phyloP scores from a whole-genome alignment of 257 asterid genomes.

The Parsonsia alboflavescens region DNA sequence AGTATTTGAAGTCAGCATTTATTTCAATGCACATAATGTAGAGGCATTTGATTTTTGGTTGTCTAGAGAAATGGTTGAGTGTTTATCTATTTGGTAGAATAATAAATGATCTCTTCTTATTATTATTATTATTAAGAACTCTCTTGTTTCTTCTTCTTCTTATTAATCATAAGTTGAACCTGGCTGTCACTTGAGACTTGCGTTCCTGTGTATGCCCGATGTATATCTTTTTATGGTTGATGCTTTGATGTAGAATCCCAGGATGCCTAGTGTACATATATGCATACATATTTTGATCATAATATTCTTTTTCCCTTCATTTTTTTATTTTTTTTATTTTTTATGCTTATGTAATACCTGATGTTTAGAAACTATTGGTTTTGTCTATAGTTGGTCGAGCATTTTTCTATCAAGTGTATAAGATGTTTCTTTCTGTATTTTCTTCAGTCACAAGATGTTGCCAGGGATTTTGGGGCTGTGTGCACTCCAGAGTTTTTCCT shows the following conservation, averaged over 20 bases:
- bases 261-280: no score
- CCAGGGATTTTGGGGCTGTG: constrained; percentile 87
- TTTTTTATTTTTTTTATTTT: neutral
- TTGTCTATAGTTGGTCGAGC: neutral
- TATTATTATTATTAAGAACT: neutral
- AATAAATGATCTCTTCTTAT: neutral
- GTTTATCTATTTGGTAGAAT: neutral
- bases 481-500: constrained; percentile 95
- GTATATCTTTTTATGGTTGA: no score
- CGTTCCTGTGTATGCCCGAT: no score
- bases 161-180: no score
- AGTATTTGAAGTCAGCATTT: neutral
- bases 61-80: neutral
- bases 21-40: neutral
- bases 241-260: no score
- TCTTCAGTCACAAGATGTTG: constrained; percentile 75
- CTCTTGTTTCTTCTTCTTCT: neutral
- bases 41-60: neutral
- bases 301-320: neutral
- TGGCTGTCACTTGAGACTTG: no score
- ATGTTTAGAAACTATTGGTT: neutral
- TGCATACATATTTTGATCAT: no score
- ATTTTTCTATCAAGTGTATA: neutral
- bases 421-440: constrained; percentile 13
- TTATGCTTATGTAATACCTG: neutral